Conservation (phyloP, 768 basidiomycete species). For the Rhizopogon vinicolor region DNA sequence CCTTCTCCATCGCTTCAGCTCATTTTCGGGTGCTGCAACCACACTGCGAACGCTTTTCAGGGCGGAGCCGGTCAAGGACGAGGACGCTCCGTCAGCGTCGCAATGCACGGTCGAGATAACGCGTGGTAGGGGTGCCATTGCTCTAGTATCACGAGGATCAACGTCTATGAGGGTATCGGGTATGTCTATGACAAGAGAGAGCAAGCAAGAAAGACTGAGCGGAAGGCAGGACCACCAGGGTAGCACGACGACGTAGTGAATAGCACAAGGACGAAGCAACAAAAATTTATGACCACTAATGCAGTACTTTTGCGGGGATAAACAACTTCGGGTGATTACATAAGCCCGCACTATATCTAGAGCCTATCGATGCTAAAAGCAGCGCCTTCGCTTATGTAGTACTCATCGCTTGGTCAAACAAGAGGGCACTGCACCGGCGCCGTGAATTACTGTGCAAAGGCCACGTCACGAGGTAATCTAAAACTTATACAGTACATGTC, state of each 20-base stretch:
- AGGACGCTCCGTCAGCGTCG: slow-evolving; percentile 38
- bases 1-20: slow-evolving; percentile 85
- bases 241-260: slow-evolving; percentile 6
- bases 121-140: slow-evolving; percentile 36
- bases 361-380: slow-evolving; percentile 11
- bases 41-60: slow-evolving; percentile 64
- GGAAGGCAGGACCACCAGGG: slow-evolving; percentile 11
- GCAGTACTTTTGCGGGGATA: slow-evolving; percentile 30
- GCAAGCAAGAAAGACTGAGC: slow-evolving; percentile 18
- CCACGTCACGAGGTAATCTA: slow-evolving; percentile 49
- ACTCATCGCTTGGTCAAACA: neutral
- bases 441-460: slow-evolving; percentile 21
- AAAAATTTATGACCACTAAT: slow-evolving; percentile 4
- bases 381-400: neutral
- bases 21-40: slow-evolving; percentile 71
- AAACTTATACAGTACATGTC: slow-evolving; percentile 98
- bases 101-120: slow-evolving; percentile 49
- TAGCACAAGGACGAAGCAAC: neutral
- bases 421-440: neutral
- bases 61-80: slow-evolving; percentile 47
- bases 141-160: slow-evolving; percentile 15
- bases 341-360: slow-evolving; percentile 26
- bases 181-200: slow-evolving; percentile 25
- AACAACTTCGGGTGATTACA: slow-evolving; percentile 16
- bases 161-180: slow-evolving; percentile 27